phyloP scores from a whole-genome alignment of 2,329 filamentous ascomycete genomes.

The Fusarium proliferatum region DNA sequence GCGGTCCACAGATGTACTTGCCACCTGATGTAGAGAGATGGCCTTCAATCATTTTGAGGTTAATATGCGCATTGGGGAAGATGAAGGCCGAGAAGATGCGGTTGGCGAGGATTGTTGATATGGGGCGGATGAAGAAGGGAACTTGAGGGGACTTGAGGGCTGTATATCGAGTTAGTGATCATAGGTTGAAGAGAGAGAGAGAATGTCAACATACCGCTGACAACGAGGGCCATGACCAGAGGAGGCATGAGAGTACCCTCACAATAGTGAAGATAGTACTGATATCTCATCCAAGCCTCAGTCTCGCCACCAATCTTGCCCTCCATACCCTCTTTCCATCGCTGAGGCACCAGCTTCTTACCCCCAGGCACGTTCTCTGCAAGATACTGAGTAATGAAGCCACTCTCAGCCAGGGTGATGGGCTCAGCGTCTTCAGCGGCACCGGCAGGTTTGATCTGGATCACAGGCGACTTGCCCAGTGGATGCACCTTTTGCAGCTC shows the following conservation, averaged over 20 bases:
- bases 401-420: constrained; percentile 82
- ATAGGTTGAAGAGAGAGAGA: background rate
- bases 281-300: constrained; percentile 68
- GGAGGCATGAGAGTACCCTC: constrained; percentile 86
- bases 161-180: constrained; percentile 29
- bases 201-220: constrained; percentile 55
- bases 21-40: constrained; percentile 59
- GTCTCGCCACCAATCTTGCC: constrained; percentile 69
- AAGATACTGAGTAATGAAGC: constrained; percentile 83
- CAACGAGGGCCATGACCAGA: constrained; percentile 72
- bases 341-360: constrained; percentile 61
- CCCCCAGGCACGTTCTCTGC: constrained; percentile 69
- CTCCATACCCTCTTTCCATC: constrained; percentile 69
- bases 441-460: constrained; percentile 68
- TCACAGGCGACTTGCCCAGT: constrained; percentile 85
- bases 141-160: constrained; percentile 58
- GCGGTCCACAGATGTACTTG: constrained; percentile 61
- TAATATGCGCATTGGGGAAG: constrained; percentile 59
- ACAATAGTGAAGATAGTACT: constrained; percentile 82
- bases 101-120: constrained; percentile 59
- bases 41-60: constrained; percentile 62
- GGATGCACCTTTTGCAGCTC: constrained; percentile 84
- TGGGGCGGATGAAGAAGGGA: constrained; percentile 65
- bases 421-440: constrained; percentile 51
- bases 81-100: constrained; percentile 55